Conservation (phyloP, 305 asterid species). For the Solanum hybrid region DNA sequence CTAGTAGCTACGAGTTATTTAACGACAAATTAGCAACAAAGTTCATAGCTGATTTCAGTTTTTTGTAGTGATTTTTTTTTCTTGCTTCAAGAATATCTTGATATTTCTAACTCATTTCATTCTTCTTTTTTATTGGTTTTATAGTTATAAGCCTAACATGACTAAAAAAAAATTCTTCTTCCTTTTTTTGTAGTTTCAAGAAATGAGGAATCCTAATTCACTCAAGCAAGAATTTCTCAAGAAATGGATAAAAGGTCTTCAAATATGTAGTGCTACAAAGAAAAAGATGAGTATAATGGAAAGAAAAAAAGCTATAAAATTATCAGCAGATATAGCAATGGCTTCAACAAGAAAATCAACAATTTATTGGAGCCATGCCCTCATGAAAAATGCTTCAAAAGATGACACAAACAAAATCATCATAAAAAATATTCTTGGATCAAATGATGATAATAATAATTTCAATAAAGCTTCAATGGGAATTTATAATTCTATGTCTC, state of each 20-base stretch:
- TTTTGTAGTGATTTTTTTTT: background rate
- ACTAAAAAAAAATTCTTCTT: too few species aligned
- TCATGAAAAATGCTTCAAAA: constrained; percentile 28
- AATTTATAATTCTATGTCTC: constrained; percentile 10
- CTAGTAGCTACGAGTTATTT: background rate
- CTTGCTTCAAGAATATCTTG: background rate
- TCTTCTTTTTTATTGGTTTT: background rate
- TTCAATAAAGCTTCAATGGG: constrained; percentile 1
- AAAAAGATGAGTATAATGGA: constrained; percentile 41
- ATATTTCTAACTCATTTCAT: background rate
- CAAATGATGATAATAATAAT: background rate
- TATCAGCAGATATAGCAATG: constrained; percentile 76
- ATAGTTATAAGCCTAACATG: background rate
- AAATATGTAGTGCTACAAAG: constrained; percentile 30
- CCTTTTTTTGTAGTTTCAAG: background rate
- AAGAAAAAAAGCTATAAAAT: constrained; percentile 54
- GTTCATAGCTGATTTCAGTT: background rate
- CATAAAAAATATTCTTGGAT: constrained; percentile 27
- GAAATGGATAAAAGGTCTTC: constrained; percentile 68
- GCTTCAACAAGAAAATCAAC: constrained; percentile 50
- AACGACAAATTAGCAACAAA: background rate
- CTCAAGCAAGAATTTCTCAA: constrained; percentile 55
- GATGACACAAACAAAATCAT: constrained; percentile 15
- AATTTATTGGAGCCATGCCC: constrained; percentile 60
- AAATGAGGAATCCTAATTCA: constrained; percentile 28